Conservation (phyloP, 164 flowering plant genomes). For the Macadamia tetraphylla region DNA sequence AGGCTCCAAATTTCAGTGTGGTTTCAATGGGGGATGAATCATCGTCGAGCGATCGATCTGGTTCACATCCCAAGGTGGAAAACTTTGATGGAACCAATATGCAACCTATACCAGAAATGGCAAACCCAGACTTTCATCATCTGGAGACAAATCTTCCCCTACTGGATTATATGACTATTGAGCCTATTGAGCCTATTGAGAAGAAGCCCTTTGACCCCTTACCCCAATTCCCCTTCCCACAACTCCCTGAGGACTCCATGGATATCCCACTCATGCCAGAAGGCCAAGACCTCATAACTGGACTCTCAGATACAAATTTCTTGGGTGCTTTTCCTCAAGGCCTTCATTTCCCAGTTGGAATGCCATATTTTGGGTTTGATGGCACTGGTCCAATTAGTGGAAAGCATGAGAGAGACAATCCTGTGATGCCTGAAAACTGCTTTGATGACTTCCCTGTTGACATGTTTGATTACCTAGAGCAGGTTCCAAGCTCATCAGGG, state of each 20-base stretch:
- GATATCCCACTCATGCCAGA: slow-evolving; percentile 26
- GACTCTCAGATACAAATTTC: slow-evolving; percentile 34
- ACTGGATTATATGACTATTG: slow-evolving; percentile 1
- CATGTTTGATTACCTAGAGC: slow-evolving; percentile 19
- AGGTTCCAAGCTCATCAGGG: slow-evolving; percentile 21
- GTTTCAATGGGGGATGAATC: slow-evolving; percentile 30
- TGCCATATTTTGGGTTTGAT: slow-evolving; percentile 12
- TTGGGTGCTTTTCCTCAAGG: slow-evolving; percentile 26
- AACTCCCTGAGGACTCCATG: slow-evolving; percentile 19
- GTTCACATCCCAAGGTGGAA: slow-evolving; percentile 21
- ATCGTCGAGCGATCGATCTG: slow-evolving; percentile 17
- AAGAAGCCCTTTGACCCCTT: slow-evolving; percentile 15
- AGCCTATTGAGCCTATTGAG: slow-evolving; percentile 1
- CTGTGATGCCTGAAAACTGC: slow-evolving; percentile 33
- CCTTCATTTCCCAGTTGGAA: slow-evolving; percentile 11
- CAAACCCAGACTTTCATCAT: slow-evolving; percentile 18
- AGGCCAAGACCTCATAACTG: slow-evolving; percentile 29
- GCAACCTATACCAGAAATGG: slow-evolving; percentile 35
- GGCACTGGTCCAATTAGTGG: slow-evolving; percentile 8
- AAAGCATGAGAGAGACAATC: slow-evolving; percentile 6
- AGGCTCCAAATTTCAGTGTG: slow-evolving; percentile 37
- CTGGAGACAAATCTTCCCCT: slow-evolving; percentile 15
- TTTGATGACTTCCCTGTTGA: slow-evolving; percentile 54
- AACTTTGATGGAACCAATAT: slow-evolving; percentile 26
- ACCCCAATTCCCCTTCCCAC: slow-evolving; percentile 14